Evolutionary conservation across 2,329 filamentous ascomycete genomes (phyloP).

Genomic region (Hirsutella rhossiliensis): DNA sequence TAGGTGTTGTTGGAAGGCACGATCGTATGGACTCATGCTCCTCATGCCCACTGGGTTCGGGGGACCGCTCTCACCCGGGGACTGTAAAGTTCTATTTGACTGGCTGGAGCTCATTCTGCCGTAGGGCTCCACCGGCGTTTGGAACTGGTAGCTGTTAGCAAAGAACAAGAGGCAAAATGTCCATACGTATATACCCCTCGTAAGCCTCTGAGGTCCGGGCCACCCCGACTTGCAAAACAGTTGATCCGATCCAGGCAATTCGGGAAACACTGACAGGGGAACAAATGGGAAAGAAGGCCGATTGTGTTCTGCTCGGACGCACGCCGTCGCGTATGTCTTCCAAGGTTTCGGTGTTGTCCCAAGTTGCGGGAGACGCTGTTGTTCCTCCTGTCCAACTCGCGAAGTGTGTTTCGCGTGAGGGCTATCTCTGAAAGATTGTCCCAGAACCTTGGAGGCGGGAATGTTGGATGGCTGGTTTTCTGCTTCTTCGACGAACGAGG

Average conservation of each 20-base stretch:
- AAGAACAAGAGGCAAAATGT: background rate
- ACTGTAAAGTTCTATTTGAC: background rate
- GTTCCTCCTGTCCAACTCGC: background rate
- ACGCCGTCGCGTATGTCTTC: background rate
- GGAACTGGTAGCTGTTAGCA: background rate
- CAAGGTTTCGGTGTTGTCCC: background rate
- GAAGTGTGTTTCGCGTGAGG: slow-evolving; percentile 1
- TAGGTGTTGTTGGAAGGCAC: slow-evolving; percentile 9
- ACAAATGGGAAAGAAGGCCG: too few relatives aligned
- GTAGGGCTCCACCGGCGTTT: background rate
- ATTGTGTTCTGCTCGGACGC: background rate
- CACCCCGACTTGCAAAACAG: background rate
- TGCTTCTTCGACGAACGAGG: background rate
- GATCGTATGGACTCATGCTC: slow-evolving; percentile 10
- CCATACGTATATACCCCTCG: background rate
- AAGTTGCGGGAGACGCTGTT: background rate
- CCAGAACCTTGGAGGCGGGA: slow-evolving; percentile 4
- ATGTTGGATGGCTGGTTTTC: background rate
- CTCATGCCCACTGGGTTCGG: slow-evolving; percentile 5
- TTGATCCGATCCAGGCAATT: background rate
- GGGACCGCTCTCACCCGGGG: background rate
- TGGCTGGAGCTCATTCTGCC: background rate
- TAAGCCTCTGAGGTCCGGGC: background rate
- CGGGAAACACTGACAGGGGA: too few relatives aligned
- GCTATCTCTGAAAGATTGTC: background rate